Base-by-base conservation (phyloP, 768 basidiomycete genomes). In the Suillus subalutaceus region DNA sequence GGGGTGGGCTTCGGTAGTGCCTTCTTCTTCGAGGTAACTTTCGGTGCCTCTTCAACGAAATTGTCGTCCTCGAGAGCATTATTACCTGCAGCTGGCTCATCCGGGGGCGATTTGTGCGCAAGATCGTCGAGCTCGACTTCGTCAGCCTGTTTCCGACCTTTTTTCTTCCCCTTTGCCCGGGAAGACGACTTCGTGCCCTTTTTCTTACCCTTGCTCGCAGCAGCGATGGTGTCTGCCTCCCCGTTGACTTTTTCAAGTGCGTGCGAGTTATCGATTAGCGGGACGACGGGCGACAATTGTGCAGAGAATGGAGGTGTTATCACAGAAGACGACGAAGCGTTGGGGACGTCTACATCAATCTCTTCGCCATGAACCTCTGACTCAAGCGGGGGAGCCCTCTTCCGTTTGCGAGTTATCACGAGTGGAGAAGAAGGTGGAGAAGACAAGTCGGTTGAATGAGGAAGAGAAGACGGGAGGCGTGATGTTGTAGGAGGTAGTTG, bases 251-350 rank as follows among this genome's bases (percentile, higher is more conserved):
- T 26, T 60, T 30, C 58, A 41, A 20, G 40, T 10, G 10, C 6
- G 6, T 60, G 26, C 4, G 26, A 30, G 18, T 41, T 6, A 10
- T 60, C 12, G 10, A 41, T 41, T 16, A 38, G 38, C 15, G 65
- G 74, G 10, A 72, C 59, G 15, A 77, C 71, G 20, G 84, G 81
- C 13, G 85, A 82, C 8, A 85, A 80, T 4, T 79, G 74, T 13
- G 83, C 82, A 50, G 85, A 85, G 70, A 84, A 85, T 20, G 80
- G 78, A 40, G 84, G 84, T 6, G 75, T 77, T 52, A 72, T 66
- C 13, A 40, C 50, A 6, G 66, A 44, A 3, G 62, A 55, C 30
- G 69, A 64, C 9, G 40, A 35, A 44, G 44, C 41, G 2, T 16
- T 20, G 18, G 61, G 46, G 15, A 32, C 41, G 26, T 65, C 64